Conservation (phyloP, 73 alveolate genomes). For the Tetrahymena borealis region DNA sequence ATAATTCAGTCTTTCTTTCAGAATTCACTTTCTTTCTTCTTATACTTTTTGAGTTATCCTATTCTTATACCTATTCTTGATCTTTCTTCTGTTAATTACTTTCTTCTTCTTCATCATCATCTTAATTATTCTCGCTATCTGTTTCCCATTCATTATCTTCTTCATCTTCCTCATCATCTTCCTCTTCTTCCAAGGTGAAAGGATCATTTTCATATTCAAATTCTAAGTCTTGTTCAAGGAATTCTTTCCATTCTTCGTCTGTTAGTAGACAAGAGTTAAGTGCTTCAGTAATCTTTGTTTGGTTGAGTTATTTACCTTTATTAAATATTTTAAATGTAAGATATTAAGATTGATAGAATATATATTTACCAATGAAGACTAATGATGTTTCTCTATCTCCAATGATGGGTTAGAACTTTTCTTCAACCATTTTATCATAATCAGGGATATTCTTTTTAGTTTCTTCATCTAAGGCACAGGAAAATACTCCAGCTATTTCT, state of each 20-base stretch:
- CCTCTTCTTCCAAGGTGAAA: background rate
- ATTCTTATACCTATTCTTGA: background rate
- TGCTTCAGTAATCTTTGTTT: background rate
- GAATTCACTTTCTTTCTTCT: background rate
- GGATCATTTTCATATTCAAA: slow-evolving; percentile 5
- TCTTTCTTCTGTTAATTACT: no score
- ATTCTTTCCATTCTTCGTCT: background rate
- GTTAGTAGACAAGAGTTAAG: background rate
- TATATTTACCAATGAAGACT: slow-evolving; percentile 10
- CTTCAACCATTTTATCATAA: background rate
- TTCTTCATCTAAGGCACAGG: background rate
- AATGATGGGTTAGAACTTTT: background rate
- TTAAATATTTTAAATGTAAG: background rate
- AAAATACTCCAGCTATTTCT: background rate
- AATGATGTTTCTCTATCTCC: slow-evolving; percentile 6
- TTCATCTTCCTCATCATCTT: background rate
- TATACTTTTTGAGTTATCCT: background rate
- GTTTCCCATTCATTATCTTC: background rate
- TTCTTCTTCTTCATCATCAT: background rate
- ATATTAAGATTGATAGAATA: background rate
- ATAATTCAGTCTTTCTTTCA: background rate
- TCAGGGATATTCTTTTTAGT: background rate
- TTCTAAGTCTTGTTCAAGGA: background rate
- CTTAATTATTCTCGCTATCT: background rate
- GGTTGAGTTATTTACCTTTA: background rate